A percentile compares a stretch with the other conserved stretches of the same genome.
Evolutionary conservation across 176 grass and related monocot genomes (phyloP).

Genomic region (Typha latifolia): DNA sequence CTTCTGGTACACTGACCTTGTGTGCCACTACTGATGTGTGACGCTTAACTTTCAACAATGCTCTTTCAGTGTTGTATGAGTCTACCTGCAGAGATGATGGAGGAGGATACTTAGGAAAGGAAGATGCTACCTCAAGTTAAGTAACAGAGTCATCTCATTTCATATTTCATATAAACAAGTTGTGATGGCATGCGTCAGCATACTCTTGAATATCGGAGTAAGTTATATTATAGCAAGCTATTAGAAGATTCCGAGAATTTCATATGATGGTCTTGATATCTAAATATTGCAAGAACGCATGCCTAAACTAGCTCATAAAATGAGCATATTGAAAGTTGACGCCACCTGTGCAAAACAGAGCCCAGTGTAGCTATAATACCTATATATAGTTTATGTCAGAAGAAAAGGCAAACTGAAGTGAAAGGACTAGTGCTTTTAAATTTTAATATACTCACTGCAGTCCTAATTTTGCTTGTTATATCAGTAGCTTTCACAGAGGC

Average conservation of each 20-base stretch:
- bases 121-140: constrained; percentile 9
- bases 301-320: too few species aligned
- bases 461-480: constrained; percentile 90
- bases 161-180: constrained; percentile 1
- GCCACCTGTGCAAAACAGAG: neutral
- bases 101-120: neutral
- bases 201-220: neutral
- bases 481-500: constrained; percentile 73
- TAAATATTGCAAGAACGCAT: too few species aligned
- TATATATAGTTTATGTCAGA: too few species aligned
- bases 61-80: constrained; percentile 45
- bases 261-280: too few species aligned
- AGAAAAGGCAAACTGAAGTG: constrained; percentile 6
- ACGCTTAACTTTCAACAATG: constrained; percentile 75
- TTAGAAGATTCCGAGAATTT: too few species aligned
- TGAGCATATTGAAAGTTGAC: too few species aligned
- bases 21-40: constrained; percentile 18
- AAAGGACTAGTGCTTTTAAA: constrained; percentile 1
- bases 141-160: neutral
- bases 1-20: constrained; percentile 38
- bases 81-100: constrained; percentile 47
- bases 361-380: neutral
- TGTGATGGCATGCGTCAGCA: neutral
- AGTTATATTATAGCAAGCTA: too few species aligned
- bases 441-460: constrained; percentile 33